Evolutionary conservation across 768 basidiomycete species (phyloP).

Genomic region (Pleurotus pulmonarius): DNA sequence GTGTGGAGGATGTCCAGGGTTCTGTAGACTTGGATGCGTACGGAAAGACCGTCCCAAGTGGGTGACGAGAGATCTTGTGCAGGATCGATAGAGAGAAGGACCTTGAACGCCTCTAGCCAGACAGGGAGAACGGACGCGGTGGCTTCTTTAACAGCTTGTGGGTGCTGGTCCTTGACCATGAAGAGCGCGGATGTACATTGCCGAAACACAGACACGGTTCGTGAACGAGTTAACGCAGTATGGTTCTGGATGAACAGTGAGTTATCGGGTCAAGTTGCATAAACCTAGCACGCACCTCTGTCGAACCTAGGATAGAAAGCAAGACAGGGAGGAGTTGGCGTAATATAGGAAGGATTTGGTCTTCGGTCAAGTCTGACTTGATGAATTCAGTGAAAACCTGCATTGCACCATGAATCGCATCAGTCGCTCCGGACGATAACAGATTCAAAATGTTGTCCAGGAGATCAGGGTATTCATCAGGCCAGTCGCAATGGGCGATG

Average conservation of each 20-base stretch:
- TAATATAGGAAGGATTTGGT: slow-evolving; percentile 91
- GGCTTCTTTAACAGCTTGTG: slow-evolving; percentile 81
- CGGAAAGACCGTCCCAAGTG: slow-evolving; percentile 79
- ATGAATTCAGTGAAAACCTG: slow-evolving; percentile 94
- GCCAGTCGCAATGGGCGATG: slow-evolving; percentile 92
- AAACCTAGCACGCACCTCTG: slow-evolving; percentile 45
- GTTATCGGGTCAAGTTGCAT: background rate
- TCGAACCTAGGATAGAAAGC: slow-evolving; percentile 71
- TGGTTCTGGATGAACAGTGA: slow-evolving; percentile 43
- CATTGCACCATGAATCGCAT: slow-evolving; percentile 93
- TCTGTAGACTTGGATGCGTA: slow-evolving; percentile 86
- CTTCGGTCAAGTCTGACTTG: slow-evolving; percentile 88
- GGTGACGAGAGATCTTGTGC: slow-evolving; percentile 54
- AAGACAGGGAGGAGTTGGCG: slow-evolving; percentile 85
- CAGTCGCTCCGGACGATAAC: slow-evolving; percentile 66
- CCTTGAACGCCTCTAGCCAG: slow-evolving; percentile 91
- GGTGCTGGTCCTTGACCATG: slow-evolving; percentile 94
- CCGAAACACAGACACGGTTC: slow-evolving; percentile 83
- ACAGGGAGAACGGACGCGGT: slow-evolving; percentile 75
- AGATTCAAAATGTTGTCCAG: slow-evolving; percentile 70
- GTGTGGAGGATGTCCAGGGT: slow-evolving; percentile 76
- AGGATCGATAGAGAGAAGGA: slow-evolving; percentile 65
- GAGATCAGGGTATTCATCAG: slow-evolving; percentile 93
- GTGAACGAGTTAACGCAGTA: slow-evolving; percentile 76
- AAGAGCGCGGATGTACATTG: slow-evolving; percentile 88